phyloP scores from a whole-genome alignment of 73 alveolate genomes.

The Paraurostyla sp. region DNA sequence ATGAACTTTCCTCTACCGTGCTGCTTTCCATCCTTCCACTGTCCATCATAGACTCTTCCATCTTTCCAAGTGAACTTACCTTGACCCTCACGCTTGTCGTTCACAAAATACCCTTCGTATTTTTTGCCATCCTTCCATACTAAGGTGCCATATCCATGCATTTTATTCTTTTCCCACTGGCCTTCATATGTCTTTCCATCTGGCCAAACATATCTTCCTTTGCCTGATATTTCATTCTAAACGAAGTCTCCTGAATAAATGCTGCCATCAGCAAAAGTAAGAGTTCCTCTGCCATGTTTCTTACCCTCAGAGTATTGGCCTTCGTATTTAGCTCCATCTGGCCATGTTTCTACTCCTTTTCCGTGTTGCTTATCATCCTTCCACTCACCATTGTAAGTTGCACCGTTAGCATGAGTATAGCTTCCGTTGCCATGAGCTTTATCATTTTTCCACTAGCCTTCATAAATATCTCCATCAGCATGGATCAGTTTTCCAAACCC shows the following conservation, averaged over 20 bases:
- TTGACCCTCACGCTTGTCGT: constrained; percentile 71
- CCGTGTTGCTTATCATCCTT: constrained; percentile 89
- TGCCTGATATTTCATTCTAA: constrained; percentile 71
- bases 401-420: constrained; percentile 86
- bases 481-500: constrained; percentile 90
- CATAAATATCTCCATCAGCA: constrained; percentile 93
- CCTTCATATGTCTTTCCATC: constrained; percentile 80
- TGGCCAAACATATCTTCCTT: constrained; percentile 73
- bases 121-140: constrained; percentile 79
- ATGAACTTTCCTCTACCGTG: constrained; percentile 70
- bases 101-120: constrained; percentile 64
- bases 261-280: constrained; percentile 85
- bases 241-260: constrained; percentile 84
- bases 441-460: constrained; percentile 91
- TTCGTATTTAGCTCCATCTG: constrained; percentile 89
- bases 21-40: constrained; percentile 76
- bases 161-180: constrained; percentile 69
- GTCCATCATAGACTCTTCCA: constrained; percentile 69
- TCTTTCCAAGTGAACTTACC: constrained; percentile 75
- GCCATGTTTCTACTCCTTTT: constrained; percentile 89
- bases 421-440: constrained; percentile 90
- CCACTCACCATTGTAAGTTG: constrained; percentile 91
- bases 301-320: constrained; percentile 86
- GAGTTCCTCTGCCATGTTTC: constrained; percentile 84
- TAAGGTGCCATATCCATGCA: constrained; percentile 75